phyloP scores from a whole-genome alignment of 2,329 filamentous ascomycete genomes.

The Calonectria pteridis region DNA sequence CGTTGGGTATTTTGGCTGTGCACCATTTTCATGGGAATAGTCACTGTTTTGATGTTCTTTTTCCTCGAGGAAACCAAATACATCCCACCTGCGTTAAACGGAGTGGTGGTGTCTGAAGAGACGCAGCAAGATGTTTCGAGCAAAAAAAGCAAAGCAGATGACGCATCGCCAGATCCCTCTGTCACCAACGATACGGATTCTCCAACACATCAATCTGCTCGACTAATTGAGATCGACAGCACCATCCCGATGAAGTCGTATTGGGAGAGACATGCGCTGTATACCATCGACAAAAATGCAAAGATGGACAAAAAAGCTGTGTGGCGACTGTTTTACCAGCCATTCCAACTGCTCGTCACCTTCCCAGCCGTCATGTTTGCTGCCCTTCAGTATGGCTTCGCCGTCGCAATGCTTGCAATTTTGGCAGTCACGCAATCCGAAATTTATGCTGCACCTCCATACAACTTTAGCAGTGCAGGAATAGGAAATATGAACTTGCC shows the following conservation, averaged over 20 bases:
- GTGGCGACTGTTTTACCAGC: conserved; percentile 15
- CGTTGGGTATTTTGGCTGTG: conserved; percentile 26
- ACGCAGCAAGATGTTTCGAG: not conserved
- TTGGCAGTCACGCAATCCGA: conserved; percentile 29
- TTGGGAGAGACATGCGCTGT: conserved; percentile 14
- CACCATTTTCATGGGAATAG: conserved; percentile 17
- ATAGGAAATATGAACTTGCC: conserved; percentile 39
- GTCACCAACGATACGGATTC: not conserved
- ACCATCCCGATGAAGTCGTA: conserved; percentile 20
- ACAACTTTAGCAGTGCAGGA: conserved; percentile 30
- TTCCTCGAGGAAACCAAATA: conserved; percentile 27
- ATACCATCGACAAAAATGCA: conserved; percentile 18
- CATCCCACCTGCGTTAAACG: not conserved
- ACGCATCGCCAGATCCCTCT: not conserved
- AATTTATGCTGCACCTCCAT: conserved; percentile 20
- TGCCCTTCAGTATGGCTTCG: conserved; percentile 27
- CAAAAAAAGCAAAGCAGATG: not conserved
- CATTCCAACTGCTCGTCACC: conserved; percentile 10
- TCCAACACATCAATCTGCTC: not conserved
- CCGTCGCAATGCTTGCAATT: conserved; percentile 36
- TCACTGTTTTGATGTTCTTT: conserved; percentile 20
- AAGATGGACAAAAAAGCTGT: not conserved
- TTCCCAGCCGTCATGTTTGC: conserved; percentile 27
- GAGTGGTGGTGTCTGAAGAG: not conserved
- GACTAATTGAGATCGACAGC: conserved; percentile 1